These are phyloP conservation scores for Tulasnella sp. DNA, from an alignment of 768 basidiomycete species.

Conservation along the genomic window DNA sequence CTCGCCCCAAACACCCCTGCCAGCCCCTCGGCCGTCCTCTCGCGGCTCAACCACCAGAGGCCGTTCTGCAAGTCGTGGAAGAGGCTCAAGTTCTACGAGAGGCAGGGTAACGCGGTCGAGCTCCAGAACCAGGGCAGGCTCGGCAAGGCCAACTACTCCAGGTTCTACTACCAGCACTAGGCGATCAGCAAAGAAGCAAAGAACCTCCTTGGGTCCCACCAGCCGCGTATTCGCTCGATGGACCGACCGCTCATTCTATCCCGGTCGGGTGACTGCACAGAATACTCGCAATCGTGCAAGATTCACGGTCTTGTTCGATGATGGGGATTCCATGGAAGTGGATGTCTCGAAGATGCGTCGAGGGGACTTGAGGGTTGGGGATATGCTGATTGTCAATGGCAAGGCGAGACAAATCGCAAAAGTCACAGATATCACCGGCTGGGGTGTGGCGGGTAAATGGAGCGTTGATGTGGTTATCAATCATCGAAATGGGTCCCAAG, in stretches of 20 bases:
- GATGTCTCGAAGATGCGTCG: slow-evolving; percentile 17
- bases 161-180: neutral
- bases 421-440: slow-evolving; percentile 2
- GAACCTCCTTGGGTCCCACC: neutral
- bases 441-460: slow-evolving; percentile 5
- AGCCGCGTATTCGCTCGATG: slow-evolving; percentile 23
- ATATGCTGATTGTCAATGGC: slow-evolving; percentile 13
- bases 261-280: neutral
- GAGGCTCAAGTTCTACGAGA: neutral
- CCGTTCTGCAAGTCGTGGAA: neutral
- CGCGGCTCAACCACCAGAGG: neutral
- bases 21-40: neutral
- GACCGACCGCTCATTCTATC: slow-evolving; percentile 4
- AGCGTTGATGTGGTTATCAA: slow-evolving; percentile 13
- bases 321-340: slow-evolving; percentile 23
- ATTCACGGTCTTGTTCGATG: slow-evolving; percentile 23
- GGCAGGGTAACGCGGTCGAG: neutral
- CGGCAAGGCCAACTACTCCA: neutral
- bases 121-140: neutral
- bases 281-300: slow-evolving; percentile 5
- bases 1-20: neutral
- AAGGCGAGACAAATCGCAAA: neutral
- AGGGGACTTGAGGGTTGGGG: slow-evolving; percentile 21
- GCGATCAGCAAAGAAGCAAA: slow-evolving; percentile 16
- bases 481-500: neutral